Evolutionary conservation across 1,284 basidiomycete species (phyloP).

Genomic region (Crepidotus sp.): DNA sequence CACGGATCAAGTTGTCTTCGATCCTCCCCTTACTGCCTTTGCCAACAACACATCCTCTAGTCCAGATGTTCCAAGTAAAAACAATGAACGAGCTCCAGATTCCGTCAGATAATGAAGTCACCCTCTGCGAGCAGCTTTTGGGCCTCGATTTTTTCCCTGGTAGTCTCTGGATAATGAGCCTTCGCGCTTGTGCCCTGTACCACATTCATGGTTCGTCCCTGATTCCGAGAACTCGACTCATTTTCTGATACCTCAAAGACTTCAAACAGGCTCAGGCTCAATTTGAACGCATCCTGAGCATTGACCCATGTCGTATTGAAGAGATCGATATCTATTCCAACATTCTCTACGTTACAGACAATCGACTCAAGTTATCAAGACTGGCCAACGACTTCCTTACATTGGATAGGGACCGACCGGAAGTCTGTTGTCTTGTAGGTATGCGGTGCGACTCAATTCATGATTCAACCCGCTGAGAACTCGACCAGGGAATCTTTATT

Average conservation of each 20-base stretch:
- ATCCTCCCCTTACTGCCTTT: slow-evolving; percentile 59
- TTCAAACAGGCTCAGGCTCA: slow-evolving; percentile 77
- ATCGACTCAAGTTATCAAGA: slow-evolving; percentile 79
- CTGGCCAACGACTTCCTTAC: slow-evolving; percentile 88
- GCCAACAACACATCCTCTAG: slow-evolving; percentile 60
- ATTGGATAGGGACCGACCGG: slow-evolving; percentile 84
- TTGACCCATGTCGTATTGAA: slow-evolving; percentile 88
- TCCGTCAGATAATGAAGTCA: slow-evolving; percentile 74
- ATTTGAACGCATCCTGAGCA: slow-evolving; percentile 72
- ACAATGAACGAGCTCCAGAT: slow-evolving; percentile 87
- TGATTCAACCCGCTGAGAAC: not conserved
- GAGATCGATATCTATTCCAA: slow-evolving; percentile 97
- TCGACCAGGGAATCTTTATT: slow-evolving; percentile 87
- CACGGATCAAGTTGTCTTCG: slow-evolving; percentile 43
- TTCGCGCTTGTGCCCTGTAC: slow-evolving; percentile 82
- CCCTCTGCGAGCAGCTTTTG: slow-evolving; percentile 71
- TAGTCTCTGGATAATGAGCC: slow-evolving; percentile 81
- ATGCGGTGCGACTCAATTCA: slow-evolving; percentile 20
- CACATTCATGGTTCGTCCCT: slow-evolving; percentile 69
- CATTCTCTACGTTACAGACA: slow-evolving; percentile 93
- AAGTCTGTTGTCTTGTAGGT: slow-evolving; percentile 94
- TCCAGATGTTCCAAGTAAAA: slow-evolving; percentile 85
- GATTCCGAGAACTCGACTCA: slow-evolving; percentile 2
- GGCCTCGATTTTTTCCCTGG: slow-evolving; percentile 67
- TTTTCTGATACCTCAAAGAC: slow-evolving; percentile 33